Evolutionary conservation across 306 rosid genomes (phyloP).

Genomic region (Lathyrus sativus): DNA sequence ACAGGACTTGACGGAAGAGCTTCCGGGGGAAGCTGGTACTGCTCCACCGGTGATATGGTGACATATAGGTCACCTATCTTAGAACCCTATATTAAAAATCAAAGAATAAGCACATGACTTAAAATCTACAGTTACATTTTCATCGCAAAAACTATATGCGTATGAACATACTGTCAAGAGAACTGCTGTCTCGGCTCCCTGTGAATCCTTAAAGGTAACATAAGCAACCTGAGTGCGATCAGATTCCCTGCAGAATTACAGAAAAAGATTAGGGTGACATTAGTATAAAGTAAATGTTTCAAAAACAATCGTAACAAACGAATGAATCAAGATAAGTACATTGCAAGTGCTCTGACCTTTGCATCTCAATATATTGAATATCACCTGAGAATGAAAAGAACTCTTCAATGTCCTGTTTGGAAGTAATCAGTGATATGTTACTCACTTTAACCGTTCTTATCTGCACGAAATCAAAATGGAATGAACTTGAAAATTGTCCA

Average conservation of each 20-base stretch:
- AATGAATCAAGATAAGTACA: conserved; percentile 29
- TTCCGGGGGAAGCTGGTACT: conserved; percentile 79
- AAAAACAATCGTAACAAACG: conserved; percentile 16
- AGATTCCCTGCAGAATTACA: conserved; percentile 54
- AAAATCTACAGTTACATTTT: no score
- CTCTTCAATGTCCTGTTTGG: conserved; percentile 63
- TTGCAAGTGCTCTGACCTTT: conserved; percentile 54
- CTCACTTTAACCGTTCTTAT: conserved; percentile 69
- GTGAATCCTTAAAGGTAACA: conserved; percentile 79
- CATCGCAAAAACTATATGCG: background rate
- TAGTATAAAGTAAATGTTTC: background rate
- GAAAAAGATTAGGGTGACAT: conserved; percentile 29
- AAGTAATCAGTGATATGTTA: conserved; percentile 64
- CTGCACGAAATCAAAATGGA: conserved; percentile 47
- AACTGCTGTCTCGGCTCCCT: conserved; percentile 82
- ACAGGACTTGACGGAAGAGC: conserved; percentile 60
- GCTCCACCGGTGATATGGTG: conserved; percentile 61
- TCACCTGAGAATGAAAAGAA: conserved; percentile 91
- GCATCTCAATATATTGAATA: conserved; percentile 72
- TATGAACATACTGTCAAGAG: conserved; percentile 64
- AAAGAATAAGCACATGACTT: conserved; percentile 19
- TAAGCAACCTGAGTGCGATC: conserved; percentile 73
- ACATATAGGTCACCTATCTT: conserved; percentile 61
- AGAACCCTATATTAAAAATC: conserved; percentile 58
- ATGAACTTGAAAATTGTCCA: background rate